Base-by-base conservation (phyloP, 257 asterid species). In the Gentiana straminea region DNA sequence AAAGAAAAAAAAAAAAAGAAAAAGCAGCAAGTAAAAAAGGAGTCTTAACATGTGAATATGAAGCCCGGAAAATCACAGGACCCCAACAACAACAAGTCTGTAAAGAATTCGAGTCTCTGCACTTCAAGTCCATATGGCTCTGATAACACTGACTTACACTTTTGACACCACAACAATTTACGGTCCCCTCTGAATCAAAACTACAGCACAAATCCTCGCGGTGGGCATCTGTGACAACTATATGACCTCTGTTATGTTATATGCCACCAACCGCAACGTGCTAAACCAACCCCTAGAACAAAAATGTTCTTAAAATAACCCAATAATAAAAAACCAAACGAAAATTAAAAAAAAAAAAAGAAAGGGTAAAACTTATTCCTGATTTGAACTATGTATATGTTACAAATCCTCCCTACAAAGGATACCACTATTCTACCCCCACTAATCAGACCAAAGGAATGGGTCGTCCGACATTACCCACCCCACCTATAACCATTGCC, bases 371-470 rank as follows among this genome's bases (percentile, higher is more conserved):
- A 62, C 77, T 80, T 78, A 73, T 84, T 76, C 83, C 84, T 76
- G 84, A 74, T 72, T 64, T 70, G 76, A 72, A 63, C 89, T 80
- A 84, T 80, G 69, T 70, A 78, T 78, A 81, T 75, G 89, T 70
- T 81, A 86, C 96, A 86, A 66, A 84, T 73, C 83, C 89, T 67
- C 63, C 24, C 68, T 52, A 54, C 43, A 64, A 54, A 77, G 91
- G 86, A 75, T 73, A 24, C 24, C 69, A 70, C 75, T 75, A 65
- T 72, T 73, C 94, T 82, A 84, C 89, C 81, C 89, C 81, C 61
- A 74, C 84, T 78, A 79, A 73, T 41, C 46, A 41, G 46, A 68
- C 63, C 70, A 51, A 62, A 59, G 66, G 68, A 72, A 74, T 70
- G 81, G 64, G 71, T 64, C 64, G 74, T 78, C 64, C 65, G 62